Percentiles rank a stretch among this genome's conserved stretches.
Conservation (phyloP, 306 rosid species). For the Amphicarpaea edgeworthii region DNA sequence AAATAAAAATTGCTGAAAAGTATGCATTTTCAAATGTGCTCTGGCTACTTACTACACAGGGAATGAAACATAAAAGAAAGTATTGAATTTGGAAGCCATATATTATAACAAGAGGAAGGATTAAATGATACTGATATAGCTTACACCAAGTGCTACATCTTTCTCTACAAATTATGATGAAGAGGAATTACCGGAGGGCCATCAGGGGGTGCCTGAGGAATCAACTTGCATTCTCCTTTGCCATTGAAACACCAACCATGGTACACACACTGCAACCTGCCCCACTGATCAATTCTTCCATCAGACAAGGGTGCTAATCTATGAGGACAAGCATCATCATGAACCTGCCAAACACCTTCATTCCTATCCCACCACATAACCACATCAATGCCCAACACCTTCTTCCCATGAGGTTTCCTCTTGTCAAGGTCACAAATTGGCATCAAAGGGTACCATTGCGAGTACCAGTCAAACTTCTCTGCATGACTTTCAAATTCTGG, state of each 20-base stretch:
- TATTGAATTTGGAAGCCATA: conserved; percentile 20
- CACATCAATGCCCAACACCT: conserved; percentile 82
- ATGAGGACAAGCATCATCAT: conserved; percentile 91
- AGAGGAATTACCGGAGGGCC: conserved; percentile 76
- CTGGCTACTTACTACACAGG: neutral
- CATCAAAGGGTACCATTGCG: conserved; percentile 93
- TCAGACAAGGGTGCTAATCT: conserved; percentile 93
- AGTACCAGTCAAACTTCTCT: conserved; percentile 80
- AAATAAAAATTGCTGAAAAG: neutral
- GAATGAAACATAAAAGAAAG: neutral
- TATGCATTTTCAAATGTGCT: neutral
- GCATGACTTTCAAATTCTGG: conserved; percentile 39
- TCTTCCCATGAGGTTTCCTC: conserved; percentile 81
- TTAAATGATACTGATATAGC: too few species aligned
- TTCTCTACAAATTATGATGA: neutral
- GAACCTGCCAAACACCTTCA: conserved; percentile 84
- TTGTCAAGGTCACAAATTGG: conserved; percentile 86
- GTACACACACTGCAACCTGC: conserved; percentile 91
- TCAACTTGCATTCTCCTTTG: conserved; percentile 81
- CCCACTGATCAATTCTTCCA: conserved; percentile 96
- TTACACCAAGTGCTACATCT: too few species aligned
- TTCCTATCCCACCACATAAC: conserved; percentile 97
- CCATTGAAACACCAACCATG: conserved; percentile 99
- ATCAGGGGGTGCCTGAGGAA: conserved; percentile 86
- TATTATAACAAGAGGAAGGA: too few species aligned